Conservation (phyloP, 2,329 filamentous ascomycete genomes). For the Fusarium caatingaense region DNA sequence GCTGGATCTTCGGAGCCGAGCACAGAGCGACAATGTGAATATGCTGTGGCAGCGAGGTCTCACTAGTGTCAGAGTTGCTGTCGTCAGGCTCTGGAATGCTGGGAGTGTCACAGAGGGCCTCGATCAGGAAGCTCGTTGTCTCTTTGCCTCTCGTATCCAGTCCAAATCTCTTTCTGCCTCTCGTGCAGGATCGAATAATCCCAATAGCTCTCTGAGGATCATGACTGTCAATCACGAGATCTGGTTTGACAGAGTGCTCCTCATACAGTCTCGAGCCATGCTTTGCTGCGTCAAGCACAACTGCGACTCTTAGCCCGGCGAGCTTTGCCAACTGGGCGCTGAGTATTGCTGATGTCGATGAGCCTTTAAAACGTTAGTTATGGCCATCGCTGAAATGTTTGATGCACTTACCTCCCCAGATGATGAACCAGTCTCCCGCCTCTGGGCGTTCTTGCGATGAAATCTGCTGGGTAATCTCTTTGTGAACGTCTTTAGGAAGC, state of each 20-base stretch:
- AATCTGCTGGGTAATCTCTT: not conserved
- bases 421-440: constrained; percentile 74
- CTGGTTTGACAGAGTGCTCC: constrained; percentile 59
- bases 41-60: constrained; percentile 31
- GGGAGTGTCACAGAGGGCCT: constrained; percentile 17
- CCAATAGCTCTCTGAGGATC: constrained; percentile 73
- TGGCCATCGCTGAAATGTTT: not conserved
- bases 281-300: constrained; percentile 73
- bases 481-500: constrained; percentile 68
- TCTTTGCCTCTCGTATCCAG: constrained; percentile 76
- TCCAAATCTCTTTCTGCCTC: constrained; percentile 70
- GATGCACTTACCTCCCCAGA: constrained; percentile 71
- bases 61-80: constrained; percentile 51
- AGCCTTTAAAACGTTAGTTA: constrained; percentile 46
- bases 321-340: constrained; percentile 75
- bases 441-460: not conserved
- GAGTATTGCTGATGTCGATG: constrained; percentile 76
- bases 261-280: constrained; percentile 70
- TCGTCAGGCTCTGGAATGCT: constrained; percentile 51
- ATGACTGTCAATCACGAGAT: constrained; percentile 76
- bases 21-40: constrained; percentile 75
- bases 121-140: constrained; percentile 67
- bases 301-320: constrained; percentile 72
- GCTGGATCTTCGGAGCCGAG: constrained; percentile 70
- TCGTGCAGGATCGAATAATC: constrained; percentile 70